A percentile compares a stretch with the other conserved stretches of the same genome.
Conservation (phyloP, 2,329 filamentous ascomycete species). For the Microdochium bolleyi region DNA sequence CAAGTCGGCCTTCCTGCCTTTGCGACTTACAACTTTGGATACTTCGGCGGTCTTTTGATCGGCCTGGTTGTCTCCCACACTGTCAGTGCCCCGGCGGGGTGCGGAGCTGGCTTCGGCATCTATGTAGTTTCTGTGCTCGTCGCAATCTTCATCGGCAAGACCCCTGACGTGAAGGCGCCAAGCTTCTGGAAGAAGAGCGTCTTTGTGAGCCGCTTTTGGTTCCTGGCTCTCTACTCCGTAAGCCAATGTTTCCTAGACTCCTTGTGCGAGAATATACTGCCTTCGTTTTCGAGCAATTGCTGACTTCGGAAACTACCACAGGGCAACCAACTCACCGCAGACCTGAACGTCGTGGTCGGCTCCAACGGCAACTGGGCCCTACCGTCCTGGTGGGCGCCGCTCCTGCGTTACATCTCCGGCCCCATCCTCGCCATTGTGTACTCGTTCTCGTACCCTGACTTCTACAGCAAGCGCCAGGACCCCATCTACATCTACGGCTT, state of each 20-base stretch:
- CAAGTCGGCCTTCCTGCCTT: constrained; percentile 35
- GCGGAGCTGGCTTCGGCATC: constrained; percentile 43
- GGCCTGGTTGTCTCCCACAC: constrained; percentile 42
- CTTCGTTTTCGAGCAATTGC: too few species aligned
- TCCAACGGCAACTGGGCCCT: constrained; percentile 48
- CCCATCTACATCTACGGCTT: constrained; percentile 43
- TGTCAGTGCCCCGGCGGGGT: constrained; percentile 31
- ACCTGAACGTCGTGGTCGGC: constrained; percentile 46
- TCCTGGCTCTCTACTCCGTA: constrained; percentile 49
- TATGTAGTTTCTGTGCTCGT: constrained; percentile 32
- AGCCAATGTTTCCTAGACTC: too few species aligned
- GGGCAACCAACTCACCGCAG: constrained; percentile 47
- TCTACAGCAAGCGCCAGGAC: constrained; percentile 37
- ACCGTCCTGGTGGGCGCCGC: constrained; percentile 38
- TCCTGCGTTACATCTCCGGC: constrained; percentile 40
- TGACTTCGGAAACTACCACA: constrained; percentile 19
- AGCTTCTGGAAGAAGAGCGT: constrained; percentile 30
- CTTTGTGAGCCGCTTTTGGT: constrained; percentile 37
- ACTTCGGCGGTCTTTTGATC: constrained; percentile 42
- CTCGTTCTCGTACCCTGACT: constrained; percentile 42
- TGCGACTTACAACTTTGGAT: constrained; percentile 38
- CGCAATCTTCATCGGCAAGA: constrained; percentile 30
- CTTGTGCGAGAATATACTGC: too few species aligned
- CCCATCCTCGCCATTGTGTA: constrained; percentile 43
- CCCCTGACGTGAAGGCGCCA: constrained; percentile 30